These are phyloP conservation scores for Petunia secreta DNA, from an alignment of 257 asterid species.

Conservation along the genomic window DNA sequence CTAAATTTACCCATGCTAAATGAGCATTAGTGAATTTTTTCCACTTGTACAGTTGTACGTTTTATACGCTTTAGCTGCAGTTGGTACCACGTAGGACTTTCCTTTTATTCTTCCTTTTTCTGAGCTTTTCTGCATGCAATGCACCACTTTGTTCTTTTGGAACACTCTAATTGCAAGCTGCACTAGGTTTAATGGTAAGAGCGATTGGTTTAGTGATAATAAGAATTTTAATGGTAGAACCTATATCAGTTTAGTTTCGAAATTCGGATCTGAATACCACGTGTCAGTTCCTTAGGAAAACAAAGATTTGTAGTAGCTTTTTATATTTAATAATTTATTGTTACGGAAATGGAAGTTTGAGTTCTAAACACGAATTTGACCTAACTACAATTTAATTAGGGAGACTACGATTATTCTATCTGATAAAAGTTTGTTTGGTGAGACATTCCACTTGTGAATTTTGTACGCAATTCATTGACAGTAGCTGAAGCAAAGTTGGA, in stretches of 20 bases:
- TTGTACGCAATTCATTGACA: neutral
- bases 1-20: too few species aligned
- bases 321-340: too few species aligned
- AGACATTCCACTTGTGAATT: conserved; percentile 1
- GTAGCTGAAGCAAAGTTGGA: neutral
- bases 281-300: too few species aligned
- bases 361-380: too few species aligned
- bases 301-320: too few species aligned
- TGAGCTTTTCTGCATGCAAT: neutral
- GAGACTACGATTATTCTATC: neutral
- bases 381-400: neutral
- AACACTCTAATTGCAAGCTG: neutral
- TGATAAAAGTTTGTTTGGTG: neutral
- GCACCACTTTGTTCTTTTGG: neutral
- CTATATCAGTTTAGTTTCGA: too few species aligned
- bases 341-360: too few species aligned
- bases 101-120: conserved; percentile 12
- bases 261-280: too few species aligned
- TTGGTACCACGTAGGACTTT: neutral
- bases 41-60: conserved; percentile 27
- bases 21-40: too few species aligned
- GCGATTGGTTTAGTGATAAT: too few species aligned
- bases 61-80: conserved; percentile 22
- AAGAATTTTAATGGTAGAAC: too few species aligned
- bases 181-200: too few species aligned